These are phyloP conservation scores for Tremella mesenterica DNA, from an alignment of 768 basidiomycete species.

Conservation along the genomic window DNA sequence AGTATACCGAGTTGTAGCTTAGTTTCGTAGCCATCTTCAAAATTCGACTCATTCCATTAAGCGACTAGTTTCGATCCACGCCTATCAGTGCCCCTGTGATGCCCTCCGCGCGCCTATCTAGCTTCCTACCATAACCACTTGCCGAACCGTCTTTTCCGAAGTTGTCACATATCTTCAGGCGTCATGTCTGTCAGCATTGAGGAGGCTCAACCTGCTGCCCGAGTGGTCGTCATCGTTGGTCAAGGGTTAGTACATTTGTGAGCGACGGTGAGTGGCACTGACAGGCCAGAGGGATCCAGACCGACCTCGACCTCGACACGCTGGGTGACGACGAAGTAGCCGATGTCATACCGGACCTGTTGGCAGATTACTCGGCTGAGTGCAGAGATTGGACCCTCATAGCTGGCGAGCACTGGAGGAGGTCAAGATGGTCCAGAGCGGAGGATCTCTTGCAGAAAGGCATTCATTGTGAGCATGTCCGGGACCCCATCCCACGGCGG, in stretches of 20 bases:
- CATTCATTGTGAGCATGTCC: constrained; percentile 38
- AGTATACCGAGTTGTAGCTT: too few relatives aligned
- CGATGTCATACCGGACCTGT: constrained; percentile 45
- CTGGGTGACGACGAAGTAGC: constrained; percentile 70
- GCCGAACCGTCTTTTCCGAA: too few relatives aligned
- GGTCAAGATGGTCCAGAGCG: constrained; percentile 64
- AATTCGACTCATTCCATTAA: too few relatives aligned
- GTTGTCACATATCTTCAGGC: too few relatives aligned
- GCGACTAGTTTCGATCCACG: too few relatives aligned
- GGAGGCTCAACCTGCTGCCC: constrained; percentile 3
- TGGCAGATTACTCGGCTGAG: constrained; percentile 48
- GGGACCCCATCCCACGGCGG: neutral
- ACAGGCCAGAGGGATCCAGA: constrained; percentile 29
- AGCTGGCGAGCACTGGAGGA: constrained; percentile 80
- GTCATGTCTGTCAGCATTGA: too few relatives aligned
- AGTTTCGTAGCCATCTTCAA: too few relatives aligned
- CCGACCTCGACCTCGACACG: constrained; percentile 74
- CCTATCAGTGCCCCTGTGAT: too few relatives aligned
- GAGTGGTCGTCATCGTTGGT: constrained; percentile 26
- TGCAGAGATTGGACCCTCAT: constrained; percentile 47
- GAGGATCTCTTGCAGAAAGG: constrained; percentile 63
- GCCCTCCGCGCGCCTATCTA: too few relatives aligned
- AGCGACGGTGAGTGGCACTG: neutral
- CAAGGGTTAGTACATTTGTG: constrained; percentile 26
- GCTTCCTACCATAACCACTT: too few relatives aligned